Conservation (phyloP, 2,329 filamentous ascomycete species). For the Ceratocystis alfenasii region DNA sequence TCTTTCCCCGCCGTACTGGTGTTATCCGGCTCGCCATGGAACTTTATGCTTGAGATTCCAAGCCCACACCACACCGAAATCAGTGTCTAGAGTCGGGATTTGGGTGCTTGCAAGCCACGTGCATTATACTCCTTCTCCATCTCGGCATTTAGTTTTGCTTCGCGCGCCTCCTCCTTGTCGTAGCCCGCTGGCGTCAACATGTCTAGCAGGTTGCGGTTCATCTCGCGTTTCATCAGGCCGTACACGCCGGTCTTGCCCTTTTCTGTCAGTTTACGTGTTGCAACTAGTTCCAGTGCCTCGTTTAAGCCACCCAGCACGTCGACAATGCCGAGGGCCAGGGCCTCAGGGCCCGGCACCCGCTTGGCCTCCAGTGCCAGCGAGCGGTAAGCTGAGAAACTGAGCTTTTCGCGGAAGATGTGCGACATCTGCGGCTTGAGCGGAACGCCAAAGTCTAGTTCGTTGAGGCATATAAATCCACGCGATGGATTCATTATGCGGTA, state of each 20-base stretch:
- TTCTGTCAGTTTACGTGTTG: conserved; percentile 44
- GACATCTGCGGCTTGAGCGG: conserved; percentile 65
- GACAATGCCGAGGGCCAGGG: conserved; percentile 54
- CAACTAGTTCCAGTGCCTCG: conserved; percentile 49
- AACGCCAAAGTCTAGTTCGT: conserved; percentile 69
- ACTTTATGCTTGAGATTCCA: not conserved
- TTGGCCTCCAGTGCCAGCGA: conserved; percentile 60
- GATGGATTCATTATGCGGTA: conserved; percentile 64
- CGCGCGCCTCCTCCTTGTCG: conserved; percentile 38
- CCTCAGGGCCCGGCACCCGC: conserved; percentile 51
- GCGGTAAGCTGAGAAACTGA: conserved; percentile 45
- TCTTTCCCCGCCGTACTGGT: not conserved
- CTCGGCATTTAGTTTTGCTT: conserved; percentile 37
- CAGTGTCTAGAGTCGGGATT: conserved; percentile 27
- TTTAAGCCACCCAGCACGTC: conserved; percentile 55
- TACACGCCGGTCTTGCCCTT: conserved; percentile 58
- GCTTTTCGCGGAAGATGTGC: conserved; percentile 60
- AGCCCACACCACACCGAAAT: not conserved
- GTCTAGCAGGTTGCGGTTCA: conserved; percentile 55
- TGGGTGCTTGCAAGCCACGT: conserved; percentile 26
- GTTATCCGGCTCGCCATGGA: not conserved
- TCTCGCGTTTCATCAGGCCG: conserved; percentile 59
- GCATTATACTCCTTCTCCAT: conserved; percentile 33
- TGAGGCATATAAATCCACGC: conserved; percentile 64
- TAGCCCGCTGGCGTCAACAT: conserved; percentile 43